Evolutionary conservation across 345 rosid genomes (phyloP).

Genomic region (Corchorus olitorius): DNA sequence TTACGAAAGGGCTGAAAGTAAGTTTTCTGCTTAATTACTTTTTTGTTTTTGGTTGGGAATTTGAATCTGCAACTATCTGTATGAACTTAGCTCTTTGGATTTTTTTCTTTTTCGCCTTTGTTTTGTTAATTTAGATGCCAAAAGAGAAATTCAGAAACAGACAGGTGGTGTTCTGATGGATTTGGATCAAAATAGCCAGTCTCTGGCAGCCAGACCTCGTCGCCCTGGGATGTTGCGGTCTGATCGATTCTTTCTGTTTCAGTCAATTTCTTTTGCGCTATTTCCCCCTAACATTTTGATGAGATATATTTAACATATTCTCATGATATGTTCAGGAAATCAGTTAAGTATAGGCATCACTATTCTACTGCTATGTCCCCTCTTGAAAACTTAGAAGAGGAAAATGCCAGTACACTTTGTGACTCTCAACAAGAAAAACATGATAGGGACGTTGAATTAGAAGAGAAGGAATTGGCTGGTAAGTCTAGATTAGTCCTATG

Average conservation of each 20-base stretch:
- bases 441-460: constrained; percentile 32
- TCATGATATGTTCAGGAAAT: constrained; percentile 35
- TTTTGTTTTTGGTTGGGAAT: not conserved
- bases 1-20: constrained; percentile 62
- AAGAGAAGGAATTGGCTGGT: constrained; percentile 33
- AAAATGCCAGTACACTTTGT: constrained; percentile 29
- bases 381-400: constrained; percentile 43
- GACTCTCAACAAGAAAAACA: constrained; percentile 35
- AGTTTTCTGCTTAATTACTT: constrained; percentile 31
- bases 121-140: constrained; percentile 51
- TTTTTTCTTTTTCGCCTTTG: constrained; percentile 9
- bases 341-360: constrained; percentile 49
- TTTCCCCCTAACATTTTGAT: constrained; percentile 2
- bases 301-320: constrained; percentile 1
- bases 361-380: constrained; percentile 34
- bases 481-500: not conserved
- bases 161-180: constrained; percentile 46
- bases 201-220: constrained; percentile 47
- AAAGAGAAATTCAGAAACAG: constrained; percentile 70
- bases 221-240: constrained; percentile 75
- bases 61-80: constrained; percentile 18
- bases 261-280: constrained; percentile 3
- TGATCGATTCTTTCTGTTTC: constrained; percentile 21
- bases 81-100: not conserved
- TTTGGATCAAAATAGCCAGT: constrained; percentile 34